phyloP scores from a whole-genome alignment of 768 basidiomycete genomes.

The Psilocybe sp. region DNA sequence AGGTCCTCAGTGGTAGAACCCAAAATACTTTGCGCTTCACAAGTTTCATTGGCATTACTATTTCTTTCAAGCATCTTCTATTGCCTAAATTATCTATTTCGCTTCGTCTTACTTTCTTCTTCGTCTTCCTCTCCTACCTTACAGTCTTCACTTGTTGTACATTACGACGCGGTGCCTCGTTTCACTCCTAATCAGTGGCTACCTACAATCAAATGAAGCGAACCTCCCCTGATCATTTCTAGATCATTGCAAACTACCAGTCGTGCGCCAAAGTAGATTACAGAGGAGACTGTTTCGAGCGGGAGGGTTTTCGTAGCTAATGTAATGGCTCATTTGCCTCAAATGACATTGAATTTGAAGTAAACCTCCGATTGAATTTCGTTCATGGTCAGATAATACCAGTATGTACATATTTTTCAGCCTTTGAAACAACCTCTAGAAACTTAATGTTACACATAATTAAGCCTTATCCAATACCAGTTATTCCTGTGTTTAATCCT shows the following conservation, averaged over 20 bases:
- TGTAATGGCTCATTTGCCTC: no score
- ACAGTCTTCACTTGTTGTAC: constrained; percentile 4
- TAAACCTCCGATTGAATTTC: no score
- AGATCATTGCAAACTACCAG: no score
- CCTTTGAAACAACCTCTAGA: not conserved
- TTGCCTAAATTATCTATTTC: constrained; percentile 6
- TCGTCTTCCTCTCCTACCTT: constrained; percentile 5
- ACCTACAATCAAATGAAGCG: not conserved
- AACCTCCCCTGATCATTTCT: no score
- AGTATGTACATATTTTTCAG: no score
- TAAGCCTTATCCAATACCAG: not conserved
- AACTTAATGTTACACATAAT: not conserved
- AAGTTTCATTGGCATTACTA: constrained; percentile 7
- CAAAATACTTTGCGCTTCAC: not conserved
- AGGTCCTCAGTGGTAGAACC: constrained; percentile 16
- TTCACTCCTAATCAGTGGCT: not conserved
- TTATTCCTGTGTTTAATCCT: constrained; percentile 35
- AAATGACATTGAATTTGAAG: no score
- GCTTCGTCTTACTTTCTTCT: not conserved
- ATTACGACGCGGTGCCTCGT: not conserved
- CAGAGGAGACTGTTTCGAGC: no score
- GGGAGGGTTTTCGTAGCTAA: no score
- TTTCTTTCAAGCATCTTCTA: not conserved
- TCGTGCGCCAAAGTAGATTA: no score
- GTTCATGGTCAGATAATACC: no score